Evolutionary conservation across 2,329 filamentous ascomycete genomes (phyloP).

Genomic region (Botrytis sinoallii): DNA sequence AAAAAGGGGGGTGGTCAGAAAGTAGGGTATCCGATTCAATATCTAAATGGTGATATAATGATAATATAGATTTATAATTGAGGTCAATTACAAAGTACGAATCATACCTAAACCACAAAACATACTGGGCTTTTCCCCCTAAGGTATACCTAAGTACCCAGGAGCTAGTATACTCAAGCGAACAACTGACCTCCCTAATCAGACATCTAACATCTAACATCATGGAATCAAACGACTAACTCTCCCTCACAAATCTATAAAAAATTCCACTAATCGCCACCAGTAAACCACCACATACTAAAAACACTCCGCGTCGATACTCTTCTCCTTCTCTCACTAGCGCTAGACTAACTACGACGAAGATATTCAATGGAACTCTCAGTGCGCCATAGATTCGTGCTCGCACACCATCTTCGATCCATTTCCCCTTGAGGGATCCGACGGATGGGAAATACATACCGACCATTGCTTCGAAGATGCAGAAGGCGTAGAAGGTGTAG

Average conservation of each 20-base stretch:
- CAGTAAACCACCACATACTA: slow-evolving; percentile 35
- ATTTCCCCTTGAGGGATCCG: slow-evolving; percentile 51
- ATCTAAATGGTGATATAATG: too few relatives aligned
- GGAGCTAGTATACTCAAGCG: neutral
- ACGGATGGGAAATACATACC: slow-evolving; percentile 58
- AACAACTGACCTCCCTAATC: neutral
- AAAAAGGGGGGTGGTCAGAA: too few relatives aligned
- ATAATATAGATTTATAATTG: too few relatives aligned
- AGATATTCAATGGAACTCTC: slow-evolving; percentile 56
- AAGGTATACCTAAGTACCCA: too few relatives aligned
- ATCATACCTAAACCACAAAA: too few relatives aligned
- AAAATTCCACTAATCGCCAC: slow-evolving; percentile 31
- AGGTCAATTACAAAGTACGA: too few relatives aligned
- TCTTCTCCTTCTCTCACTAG: slow-evolving; percentile 44
- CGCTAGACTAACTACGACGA: slow-evolving; percentile 50
- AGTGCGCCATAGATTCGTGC: slow-evolving; percentile 56
- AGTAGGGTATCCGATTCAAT: too few relatives aligned
- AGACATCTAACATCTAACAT: too few relatives aligned
- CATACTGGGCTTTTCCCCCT: too few relatives aligned
- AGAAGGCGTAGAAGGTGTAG: slow-evolving; percentile 54
- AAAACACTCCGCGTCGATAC: slow-evolving; percentile 37
- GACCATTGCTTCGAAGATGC: slow-evolving; percentile 54
- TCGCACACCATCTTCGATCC: slow-evolving; percentile 53
- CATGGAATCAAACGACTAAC: neutral
- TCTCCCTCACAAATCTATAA: slow-evolving; percentile 20